Evolutionary conservation across 768 basidiomycete species (phyloP), one percentile per base, ranked within the genome.

Genomic region (Agrocybe pediades): DNA sequence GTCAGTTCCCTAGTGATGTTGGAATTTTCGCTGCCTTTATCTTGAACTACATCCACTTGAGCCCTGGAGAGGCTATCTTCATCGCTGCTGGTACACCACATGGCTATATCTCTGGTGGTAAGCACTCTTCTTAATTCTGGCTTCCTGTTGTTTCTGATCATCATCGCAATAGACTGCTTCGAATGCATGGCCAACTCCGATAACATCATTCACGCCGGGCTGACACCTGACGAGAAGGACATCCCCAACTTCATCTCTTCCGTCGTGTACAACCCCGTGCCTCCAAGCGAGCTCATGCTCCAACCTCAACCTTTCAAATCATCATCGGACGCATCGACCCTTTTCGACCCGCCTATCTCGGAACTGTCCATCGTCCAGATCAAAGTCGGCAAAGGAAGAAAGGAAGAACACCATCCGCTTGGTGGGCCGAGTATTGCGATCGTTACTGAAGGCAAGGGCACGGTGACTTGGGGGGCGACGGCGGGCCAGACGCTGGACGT

Each of bases 171-270:
- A 96, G 96, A 99, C 65, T 95, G 95, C 70, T 92, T 98, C 66
- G 97, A 98, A 67, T 96, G 94, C 74, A 98, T 98, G 95, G 96
- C 96, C 21, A 95, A 95, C 57, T 95, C 93, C 0, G 97, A 99
- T 74, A 98, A 98, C 69, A 97, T 99, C 69, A 95, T 99, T 58
- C 92, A 97, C 26, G 97, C 97, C 6, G 97, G 97, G 11, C 85
- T 99, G 33, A 99, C 97, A 0, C 96, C 97, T 1, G 98, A 99
- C 71, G 80, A 92, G 26, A 87, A 96, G 48, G 97, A 99, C 68
- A 86, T 99, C 27, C 85, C 87, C 9, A 98, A 96, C 58, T 85
- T 99, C 40, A 79, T 97, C 54, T 77, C 83, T 3, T 88, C 89
- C 58, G 81, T 98, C 54, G 98, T 95, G 7, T 99, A 98, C 69